Evolutionary conservation across 2,329 filamentous ascomycete species (phyloP), one percentile per base, ranked within the genome.

Genomic region (Venturia asperata): DNA sequence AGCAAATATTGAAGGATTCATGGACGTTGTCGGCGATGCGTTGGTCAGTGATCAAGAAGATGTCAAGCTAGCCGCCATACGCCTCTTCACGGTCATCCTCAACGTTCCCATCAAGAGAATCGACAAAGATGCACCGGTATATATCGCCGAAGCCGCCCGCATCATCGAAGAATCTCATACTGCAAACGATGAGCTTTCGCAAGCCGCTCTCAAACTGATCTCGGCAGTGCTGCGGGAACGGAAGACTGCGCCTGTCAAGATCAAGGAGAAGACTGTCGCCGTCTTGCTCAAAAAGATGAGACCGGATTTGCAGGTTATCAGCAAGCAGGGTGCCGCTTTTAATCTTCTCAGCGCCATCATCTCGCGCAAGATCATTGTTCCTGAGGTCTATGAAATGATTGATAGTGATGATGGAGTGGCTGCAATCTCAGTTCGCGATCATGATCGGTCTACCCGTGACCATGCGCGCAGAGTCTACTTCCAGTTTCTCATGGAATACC

Each of bases 391-490:
- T 73, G 93, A 97, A 72, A 88, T 89, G 10, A 84, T 97, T 68
- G 91, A 99, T 74, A 87, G 92, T 71, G 88, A 96, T 39, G 91
- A 99, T 74, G 87, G 92, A 71, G 88, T 96, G 39, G 91, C 91
- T 60, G 87, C 85, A 3, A 89, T 97, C 74, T 97, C 97, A 92
- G 89, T 99, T 65, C 96, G 90, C 56, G 97, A 97, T 73, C 91
- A 96, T 68, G 92, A 95, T 70, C 89, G 89, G 70, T 87, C 89
- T 68, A 93, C 93, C 2, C 85, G 94, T 63, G 91, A 97, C 74
- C 81, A 96, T 45, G 92, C 93, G 17, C 84, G 94, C 65, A 91
- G 91, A 24, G 89, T 91, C 17, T 99, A 95, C 76, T 89, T 96
- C 75, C 91, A 97, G 70, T 99, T 99, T 77, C 80, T 99, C 65